Conservation (phyloP, 257 asterid species). For the Verbena officinalis region DNA sequence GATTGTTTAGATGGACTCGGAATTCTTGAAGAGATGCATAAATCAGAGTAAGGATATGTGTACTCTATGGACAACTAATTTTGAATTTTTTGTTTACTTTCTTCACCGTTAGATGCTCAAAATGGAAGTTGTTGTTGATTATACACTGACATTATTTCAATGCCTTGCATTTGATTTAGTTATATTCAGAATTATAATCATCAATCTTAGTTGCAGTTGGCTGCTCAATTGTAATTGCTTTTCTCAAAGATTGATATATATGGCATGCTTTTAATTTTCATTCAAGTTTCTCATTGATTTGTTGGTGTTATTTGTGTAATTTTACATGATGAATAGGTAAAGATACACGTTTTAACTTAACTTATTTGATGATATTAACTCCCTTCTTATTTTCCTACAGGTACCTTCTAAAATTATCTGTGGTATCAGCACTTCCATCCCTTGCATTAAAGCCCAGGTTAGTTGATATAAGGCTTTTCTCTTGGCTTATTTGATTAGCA, state of each 20-base stretch:
- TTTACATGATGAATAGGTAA: not conserved
- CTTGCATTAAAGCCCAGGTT: conserved; percentile 66
- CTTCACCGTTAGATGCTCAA: not conserved
- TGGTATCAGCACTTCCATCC: conserved; percentile 59
- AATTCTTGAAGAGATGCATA: conserved; percentile 80
- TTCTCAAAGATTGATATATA: not conserved
- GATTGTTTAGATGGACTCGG: conserved; percentile 72
- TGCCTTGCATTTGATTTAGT: not conserved
- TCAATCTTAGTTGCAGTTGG: not conserved
- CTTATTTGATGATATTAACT: conserved; percentile 1
- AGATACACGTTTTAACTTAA: not conserved
- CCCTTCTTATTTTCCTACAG: conserved; percentile 33
- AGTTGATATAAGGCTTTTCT: conserved; percentile 4
- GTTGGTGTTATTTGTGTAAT: not conserved
- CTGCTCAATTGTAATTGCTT: not conserved
- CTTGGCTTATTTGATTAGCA: not conserved
- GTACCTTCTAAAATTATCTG: conserved; percentile 65
- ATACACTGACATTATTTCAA: too few relatives aligned
- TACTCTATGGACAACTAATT: not conserved
- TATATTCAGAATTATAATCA: not conserved
- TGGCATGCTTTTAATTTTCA: not conserved
- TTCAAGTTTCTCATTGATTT: not conserved
- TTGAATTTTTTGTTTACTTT: not conserved
- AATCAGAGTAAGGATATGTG: conserved; percentile 59
- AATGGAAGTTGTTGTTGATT: not conserved